A percentile compares a stretch with the other conserved stretches of the same genome.
phyloP scores from a whole-genome alignment of 2,329 filamentous ascomycete genomes.

The Pseudogymnoascus sp. region DNA sequence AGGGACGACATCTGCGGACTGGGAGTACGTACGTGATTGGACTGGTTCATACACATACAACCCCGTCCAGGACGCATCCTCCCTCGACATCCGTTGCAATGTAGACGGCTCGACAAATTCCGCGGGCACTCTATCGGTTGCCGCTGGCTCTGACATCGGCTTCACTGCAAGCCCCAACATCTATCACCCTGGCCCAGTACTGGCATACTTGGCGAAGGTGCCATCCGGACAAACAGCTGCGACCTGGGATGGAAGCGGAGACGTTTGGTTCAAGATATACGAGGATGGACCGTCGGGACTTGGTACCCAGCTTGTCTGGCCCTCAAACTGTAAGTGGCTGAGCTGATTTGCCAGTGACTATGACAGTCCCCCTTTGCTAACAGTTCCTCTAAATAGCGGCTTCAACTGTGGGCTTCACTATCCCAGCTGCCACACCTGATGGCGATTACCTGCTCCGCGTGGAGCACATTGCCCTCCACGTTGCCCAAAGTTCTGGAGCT shows the following conservation, averaged over 20 bases:
- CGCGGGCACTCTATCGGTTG: slow-evolving; percentile 19
- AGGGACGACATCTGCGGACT: slow-evolving; percentile 15
- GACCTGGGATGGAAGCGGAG: background rate
- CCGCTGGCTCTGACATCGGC: slow-evolving; percentile 19
- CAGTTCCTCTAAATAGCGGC: background rate
- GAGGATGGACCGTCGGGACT: slow-evolving; percentile 18
- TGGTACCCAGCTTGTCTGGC: slow-evolving; percentile 19
- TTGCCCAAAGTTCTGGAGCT: slow-evolving; percentile 11
- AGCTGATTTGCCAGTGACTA: background rate
- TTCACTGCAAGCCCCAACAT: slow-evolving; percentile 21
- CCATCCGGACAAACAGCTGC: background rate
- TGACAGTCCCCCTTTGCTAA: background rate
- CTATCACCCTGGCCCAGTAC: slow-evolving; percentile 22
- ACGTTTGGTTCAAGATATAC: slow-evolving; percentile 25
- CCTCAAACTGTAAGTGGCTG: slow-evolving; percentile 17
- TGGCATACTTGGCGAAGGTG: slow-evolving; percentile 15
- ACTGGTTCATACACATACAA: slow-evolving; percentile 20
- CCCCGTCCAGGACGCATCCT: slow-evolving; percentile 25
- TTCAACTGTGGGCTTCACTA: slow-evolving; percentile 26
- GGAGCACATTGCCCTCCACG: slow-evolving; percentile 28
- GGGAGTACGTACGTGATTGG: slow-evolving; percentile 23
- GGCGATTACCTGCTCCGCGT: slow-evolving; percentile 32
- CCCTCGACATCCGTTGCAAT: slow-evolving; percentile 33
- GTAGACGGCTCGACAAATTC: slow-evolving; percentile 24
- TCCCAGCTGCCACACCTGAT: slow-evolving; percentile 28